Percentiles rank a stretch among this genome's conserved stretches.
Evolutionary conservation across 345 rosid genomes (phyloP).

Genomic region (Diplotaxis tenuifolia): DNA sequence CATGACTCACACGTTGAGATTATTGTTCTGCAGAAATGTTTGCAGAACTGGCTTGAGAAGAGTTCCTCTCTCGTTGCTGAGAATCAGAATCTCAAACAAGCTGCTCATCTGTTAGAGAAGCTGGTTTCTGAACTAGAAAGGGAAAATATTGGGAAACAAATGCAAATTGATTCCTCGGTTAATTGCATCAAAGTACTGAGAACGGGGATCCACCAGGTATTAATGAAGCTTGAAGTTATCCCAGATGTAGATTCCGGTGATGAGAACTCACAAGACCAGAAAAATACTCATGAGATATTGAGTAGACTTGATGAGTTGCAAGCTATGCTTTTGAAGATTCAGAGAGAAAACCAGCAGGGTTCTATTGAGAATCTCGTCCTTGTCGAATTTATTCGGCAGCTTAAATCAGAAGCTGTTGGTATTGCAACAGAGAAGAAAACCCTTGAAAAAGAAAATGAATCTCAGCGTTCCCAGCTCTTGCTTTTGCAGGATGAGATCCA

Average conservation of each 20-base stretch:
- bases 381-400: slow-evolving; percentile 52
- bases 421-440: slow-evolving; percentile 47
- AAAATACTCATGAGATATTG: slow-evolving; percentile 39
- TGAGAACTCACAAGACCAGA: slow-evolving; percentile 47
- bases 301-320: slow-evolving; percentile 57
- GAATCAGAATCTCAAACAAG: slow-evolving; percentile 53
- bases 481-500: slow-evolving; percentile 45
- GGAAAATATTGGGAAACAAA: slow-evolving; percentile 52
- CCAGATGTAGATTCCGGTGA: slow-evolving; percentile 36
- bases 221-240: slow-evolving; percentile 49
- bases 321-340: slow-evolving; percentile 44
- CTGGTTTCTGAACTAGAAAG: slow-evolving; percentile 53
- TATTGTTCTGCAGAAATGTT: slow-evolving; percentile 62
- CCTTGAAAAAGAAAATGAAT: slow-evolving; percentile 47
- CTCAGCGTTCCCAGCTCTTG: slow-evolving; percentile 47
- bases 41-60: slow-evolving; percentile 62
- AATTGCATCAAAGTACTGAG: slow-evolving; percentile 53
- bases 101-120: slow-evolving; percentile 57
- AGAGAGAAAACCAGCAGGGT: slow-evolving; percentile 57
- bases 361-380: slow-evolving; percentile 63
- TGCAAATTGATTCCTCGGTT: slow-evolving; percentile 54
- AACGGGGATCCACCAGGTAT: slow-evolving; percentile 51
- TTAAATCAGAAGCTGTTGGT: slow-evolving; percentile 49
- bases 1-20: slow-evolving; percentile 58
- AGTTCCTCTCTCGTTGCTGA: slow-evolving; percentile 53